Conservation (phyloP, 2,329 filamentous ascomycete genomes). For the Colletotrichum lentis region DNA sequence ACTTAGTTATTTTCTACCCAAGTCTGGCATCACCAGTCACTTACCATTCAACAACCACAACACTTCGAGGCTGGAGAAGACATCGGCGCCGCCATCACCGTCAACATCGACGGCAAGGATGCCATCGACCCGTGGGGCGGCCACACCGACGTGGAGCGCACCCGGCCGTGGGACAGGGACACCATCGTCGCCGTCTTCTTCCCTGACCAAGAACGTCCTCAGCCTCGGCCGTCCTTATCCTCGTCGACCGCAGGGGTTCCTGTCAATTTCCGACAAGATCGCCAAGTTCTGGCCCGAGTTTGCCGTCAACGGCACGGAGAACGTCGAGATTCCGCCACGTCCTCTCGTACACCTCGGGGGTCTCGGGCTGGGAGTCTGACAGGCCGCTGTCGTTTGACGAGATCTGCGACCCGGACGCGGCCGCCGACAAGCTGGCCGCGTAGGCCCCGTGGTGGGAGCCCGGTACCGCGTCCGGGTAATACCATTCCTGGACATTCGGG, state of each 20-base stretch:
- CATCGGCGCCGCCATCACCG: constrained; percentile 53
- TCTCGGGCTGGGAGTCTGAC: constrained; percentile 47
- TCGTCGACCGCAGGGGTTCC: constrained; percentile 50
- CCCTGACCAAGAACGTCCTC: constrained; percentile 50
- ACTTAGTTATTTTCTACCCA: not conserved
- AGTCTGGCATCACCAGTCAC: not conserved
- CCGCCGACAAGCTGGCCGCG: constrained; percentile 48
- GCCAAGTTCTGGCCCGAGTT: constrained; percentile 58
- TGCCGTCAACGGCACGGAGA: constrained; percentile 51
- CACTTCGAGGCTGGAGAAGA: constrained; percentile 49
- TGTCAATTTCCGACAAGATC: constrained; percentile 50
- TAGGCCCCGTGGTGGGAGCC: constrained; percentile 56
- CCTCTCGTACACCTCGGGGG: constrained; percentile 52
- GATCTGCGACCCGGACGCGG: constrained; percentile 45
- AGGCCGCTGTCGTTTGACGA: constrained; percentile 44
- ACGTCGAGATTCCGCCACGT: constrained; percentile 51
- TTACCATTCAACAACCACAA: not conserved
- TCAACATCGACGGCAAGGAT: constrained; percentile 51
- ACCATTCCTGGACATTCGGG: constrained; percentile 52
- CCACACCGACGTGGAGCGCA: constrained; percentile 44
- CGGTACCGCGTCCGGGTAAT: constrained; percentile 53
- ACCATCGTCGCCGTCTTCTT: constrained; percentile 53
- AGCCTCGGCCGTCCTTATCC: constrained; percentile 49
- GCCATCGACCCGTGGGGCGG: constrained; percentile 58
- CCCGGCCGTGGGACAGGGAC: constrained; percentile 48